Conservation (phyloP, 148 eudicot species). For the Silene latifolia region DNA sequence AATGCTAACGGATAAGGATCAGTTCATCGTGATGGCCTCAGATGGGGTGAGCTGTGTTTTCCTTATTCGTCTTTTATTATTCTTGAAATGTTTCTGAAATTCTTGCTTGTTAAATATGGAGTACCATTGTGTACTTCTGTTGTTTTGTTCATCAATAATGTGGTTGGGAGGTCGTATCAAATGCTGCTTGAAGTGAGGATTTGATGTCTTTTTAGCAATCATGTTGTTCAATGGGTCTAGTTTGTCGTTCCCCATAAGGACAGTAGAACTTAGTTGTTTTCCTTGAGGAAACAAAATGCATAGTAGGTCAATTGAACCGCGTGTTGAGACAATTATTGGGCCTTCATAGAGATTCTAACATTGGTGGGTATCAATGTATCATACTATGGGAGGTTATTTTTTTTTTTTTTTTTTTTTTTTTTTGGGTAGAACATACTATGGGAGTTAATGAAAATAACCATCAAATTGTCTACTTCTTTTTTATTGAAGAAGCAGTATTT, state of each 20-base stretch:
- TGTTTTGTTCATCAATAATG: too few relatives aligned
- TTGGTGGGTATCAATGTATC: too few relatives aligned
- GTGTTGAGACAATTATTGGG: too few relatives aligned
- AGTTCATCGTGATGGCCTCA: constrained; percentile 77
- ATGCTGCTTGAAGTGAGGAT: neutral
- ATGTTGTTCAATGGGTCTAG: neutral
- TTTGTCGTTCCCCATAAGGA: neutral
- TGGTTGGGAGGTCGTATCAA: too few relatives aligned
- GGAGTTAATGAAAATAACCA: too few relatives aligned
- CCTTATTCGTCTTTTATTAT: neutral
- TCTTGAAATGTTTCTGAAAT: neutral
- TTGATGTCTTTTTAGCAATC: neutral
- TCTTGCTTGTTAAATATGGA: neutral
- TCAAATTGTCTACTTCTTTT: too few relatives aligned
- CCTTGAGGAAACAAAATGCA: neutral
- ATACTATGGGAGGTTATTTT: too few relatives aligned
- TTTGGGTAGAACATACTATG: too few relatives aligned
- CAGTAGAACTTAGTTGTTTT: neutral
- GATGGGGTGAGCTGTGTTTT: constrained; percentile 53
- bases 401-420: too few relatives aligned
- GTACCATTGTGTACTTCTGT: neutral
- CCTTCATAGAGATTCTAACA: too few relatives aligned
- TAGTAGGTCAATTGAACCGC: neutral
- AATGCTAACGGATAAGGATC: constrained; percentile 65
- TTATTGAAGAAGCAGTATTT: too few relatives aligned